Evolutionary conservation across 129 eudicot genomes (phyloP).

Genomic region (Glebionis coronaria): DNA sequence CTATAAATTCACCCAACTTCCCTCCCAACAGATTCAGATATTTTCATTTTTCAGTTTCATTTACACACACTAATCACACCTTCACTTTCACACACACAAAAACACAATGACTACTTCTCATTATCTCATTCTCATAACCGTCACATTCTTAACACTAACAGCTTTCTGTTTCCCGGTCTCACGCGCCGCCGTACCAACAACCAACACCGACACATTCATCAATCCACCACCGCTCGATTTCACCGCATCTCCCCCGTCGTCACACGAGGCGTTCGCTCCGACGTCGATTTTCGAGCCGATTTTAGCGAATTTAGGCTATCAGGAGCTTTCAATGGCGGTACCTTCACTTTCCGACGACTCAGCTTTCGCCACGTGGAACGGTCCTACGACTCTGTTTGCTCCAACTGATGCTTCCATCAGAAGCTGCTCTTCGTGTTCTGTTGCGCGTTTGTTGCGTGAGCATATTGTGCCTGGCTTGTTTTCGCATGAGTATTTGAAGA

Average conservation of each 20-base stretch:
- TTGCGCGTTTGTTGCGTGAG: slow-evolving; percentile 60
- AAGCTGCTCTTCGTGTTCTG: slow-evolving; percentile 65
- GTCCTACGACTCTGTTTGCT: slow-evolving; percentile 76
- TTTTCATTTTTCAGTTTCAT: background rate
- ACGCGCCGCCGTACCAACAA: slow-evolving; percentile 29
- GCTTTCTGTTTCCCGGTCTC: too few relatives aligned
- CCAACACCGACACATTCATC: slow-evolving; percentile 18
- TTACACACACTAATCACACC: slow-evolving; percentile 6
- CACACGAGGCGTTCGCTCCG: slow-evolving; percentile 37
- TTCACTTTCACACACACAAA: background rate
- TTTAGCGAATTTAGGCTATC: slow-evolving; percentile 64
- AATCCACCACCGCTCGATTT: slow-evolving; percentile 16
- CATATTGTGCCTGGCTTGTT: slow-evolving; percentile 70
- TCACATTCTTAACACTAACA: slow-evolving; percentile 33
- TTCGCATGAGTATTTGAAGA: slow-evolving; percentile 55
- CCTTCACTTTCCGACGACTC: slow-evolving; percentile 50
- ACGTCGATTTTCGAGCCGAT: slow-evolving; percentile 47
- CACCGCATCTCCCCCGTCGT: slow-evolving; percentile 29
- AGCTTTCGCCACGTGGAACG: slow-evolving; percentile 48
- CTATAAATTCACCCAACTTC: slow-evolving; percentile 21
- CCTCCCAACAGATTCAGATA: background rate
- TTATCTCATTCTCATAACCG: slow-evolving; percentile 29
- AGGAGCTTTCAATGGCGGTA: slow-evolving; percentile 53
- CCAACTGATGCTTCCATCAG: slow-evolving; percentile 64
- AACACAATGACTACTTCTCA: slow-evolving; percentile 37